These are phyloP conservation scores for Otatea glauca DNA, from an alignment of 176 grass and related monocot species.

Conservation along the genomic window DNA sequence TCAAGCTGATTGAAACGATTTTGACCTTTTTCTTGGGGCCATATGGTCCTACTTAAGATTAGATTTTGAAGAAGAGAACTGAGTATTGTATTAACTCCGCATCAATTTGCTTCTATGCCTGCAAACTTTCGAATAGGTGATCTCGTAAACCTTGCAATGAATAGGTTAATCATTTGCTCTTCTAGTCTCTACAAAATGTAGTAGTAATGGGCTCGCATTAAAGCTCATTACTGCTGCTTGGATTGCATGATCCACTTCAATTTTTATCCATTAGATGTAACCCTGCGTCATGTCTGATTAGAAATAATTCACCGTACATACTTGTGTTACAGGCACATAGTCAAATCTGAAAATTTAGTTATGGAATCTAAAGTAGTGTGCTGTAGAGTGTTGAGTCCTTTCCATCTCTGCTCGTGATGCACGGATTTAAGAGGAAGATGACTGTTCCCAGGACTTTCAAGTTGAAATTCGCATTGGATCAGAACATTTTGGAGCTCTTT, in stretches of 20 bases:
- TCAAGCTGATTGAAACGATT: constrained; percentile 12
- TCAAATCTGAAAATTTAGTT: constrained; percentile 3
- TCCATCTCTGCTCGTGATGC: neutral
- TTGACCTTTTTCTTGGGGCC: neutral
- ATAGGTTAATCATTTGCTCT: constrained; percentile 15
- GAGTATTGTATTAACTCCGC: constrained; percentile 36
- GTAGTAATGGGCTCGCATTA: neutral
- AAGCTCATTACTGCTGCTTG: constrained; percentile 14
- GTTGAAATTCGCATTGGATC: neutral
- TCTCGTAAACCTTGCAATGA: constrained; percentile 11
- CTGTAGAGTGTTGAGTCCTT: neutral
- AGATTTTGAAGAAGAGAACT: constrained; percentile 25
- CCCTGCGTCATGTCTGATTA: neutral
- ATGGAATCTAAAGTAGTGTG: constrained; percentile 8
- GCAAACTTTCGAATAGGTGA: neutral
- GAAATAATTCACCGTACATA: neutral
- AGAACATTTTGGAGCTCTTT: constrained; percentile 3
- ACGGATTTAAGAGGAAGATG: constrained; percentile 28
- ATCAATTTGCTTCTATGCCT: constrained; percentile 30
- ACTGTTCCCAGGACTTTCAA: neutral
- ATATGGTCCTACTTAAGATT: constrained; percentile 29
- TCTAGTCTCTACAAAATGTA: constrained; percentile 4
- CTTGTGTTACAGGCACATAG: neutral
- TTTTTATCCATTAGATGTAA: constrained; percentile 11
- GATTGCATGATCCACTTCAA: neutral